Base-by-base conservation (phyloP, 2,329 filamentous ascomycete species). In the Colletotrichum sp. region DNA sequence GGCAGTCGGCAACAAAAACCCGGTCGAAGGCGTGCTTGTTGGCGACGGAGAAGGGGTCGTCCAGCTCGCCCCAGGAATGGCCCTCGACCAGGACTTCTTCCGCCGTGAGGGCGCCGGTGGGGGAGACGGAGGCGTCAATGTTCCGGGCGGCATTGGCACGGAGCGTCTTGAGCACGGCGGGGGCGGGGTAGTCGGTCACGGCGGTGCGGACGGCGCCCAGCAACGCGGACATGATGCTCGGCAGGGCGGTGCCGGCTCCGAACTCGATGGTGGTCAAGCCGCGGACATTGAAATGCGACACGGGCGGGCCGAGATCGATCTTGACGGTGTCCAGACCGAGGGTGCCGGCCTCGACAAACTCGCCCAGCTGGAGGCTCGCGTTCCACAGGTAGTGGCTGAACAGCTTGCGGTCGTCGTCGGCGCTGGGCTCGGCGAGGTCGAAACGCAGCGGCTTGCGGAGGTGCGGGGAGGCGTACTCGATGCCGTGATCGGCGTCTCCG, bases 371-470 rank as follows among this genome's bases (percentile, higher is more conserved):
- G 64, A 92, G 82, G 21, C 87, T 88, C 8, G 93, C 88, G 83
- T 95, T 95, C 93, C 93, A 95, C 30, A 95, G 84, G 82, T 93
- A 95, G 81, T 95, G 93, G 77, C 92, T 92, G 81, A 95, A 95
- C 60, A 95, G 88, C 24, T 84, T 83, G 66, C 92, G 85, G 79
- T 92, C 90, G 34, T 88, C 84, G 71, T 92, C 90, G 36, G 83
- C 86, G 36, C 85, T 81, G 15, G 85, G 92, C 79, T 90, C 86
- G 26, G 87, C 83, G 21, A 90, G 85, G 10, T 84, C 84, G 79
- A 91, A 84, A 60, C 82, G 78, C 60, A 91, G 80, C 13, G 87
- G 85, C 69, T 81, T 82, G 18, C 86, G 88, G 18, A 91, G 86
- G 75, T 86, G 85, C 49, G 86, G 90, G 75, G 88, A 92, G 24